These are phyloP conservation scores for Pseudogymnoascus sp. DNA, from an alignment of 2,329 filamentous ascomycete genomes.

Conservation along the genomic window DNA sequence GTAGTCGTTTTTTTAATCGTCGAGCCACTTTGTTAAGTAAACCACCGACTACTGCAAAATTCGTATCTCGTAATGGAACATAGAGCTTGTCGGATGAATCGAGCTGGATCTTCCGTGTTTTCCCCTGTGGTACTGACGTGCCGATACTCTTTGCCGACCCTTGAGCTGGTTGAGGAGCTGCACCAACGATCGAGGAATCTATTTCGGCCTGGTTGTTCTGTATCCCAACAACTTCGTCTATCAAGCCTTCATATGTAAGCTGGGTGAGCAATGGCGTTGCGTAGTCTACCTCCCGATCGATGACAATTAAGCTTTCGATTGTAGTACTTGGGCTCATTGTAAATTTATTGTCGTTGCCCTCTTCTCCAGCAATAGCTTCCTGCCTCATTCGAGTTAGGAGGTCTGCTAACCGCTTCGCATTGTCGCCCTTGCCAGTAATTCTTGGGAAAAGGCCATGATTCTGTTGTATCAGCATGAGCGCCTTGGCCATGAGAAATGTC, in stretches of 20 bases:
- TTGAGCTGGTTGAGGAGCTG: constrained; percentile 51
- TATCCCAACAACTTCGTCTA: constrained; percentile 90
- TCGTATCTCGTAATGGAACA: constrained; percentile 78
- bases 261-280: constrained; percentile 89
- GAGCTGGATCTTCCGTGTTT: constrained; percentile 81
- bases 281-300: constrained; percentile 92
- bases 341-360: constrained; percentile 48
- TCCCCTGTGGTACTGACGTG: constrained; percentile 51
- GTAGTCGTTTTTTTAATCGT: constrained; percentile 75
- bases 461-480: constrained; percentile 89
- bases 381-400: constrained; percentile 85
- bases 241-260: constrained; percentile 89
- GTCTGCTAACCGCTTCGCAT: constrained; percentile 82
- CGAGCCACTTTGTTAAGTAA: constrained; percentile 86
- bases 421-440: constrained; percentile 92
- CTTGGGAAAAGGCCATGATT: constrained; percentile 89
- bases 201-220: constrained; percentile 89
- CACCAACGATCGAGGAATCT: constrained; percentile 81
- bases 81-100: constrained; percentile 88
- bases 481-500: constrained; percentile 82
- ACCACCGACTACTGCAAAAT: constrained; percentile 89
- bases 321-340: constrained; percentile 78
- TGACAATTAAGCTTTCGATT: constrained; percentile 86
- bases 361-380: constrained; percentile 75
- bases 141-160: constrained; percentile 50